A percentile compares a stretch with the other conserved stretches of the same genome.
These are phyloP conservation scores for Nakazawaea pomicola DNA, from an alignment of 805 yeast genomes.

Conservation along the genomic window DNA sequence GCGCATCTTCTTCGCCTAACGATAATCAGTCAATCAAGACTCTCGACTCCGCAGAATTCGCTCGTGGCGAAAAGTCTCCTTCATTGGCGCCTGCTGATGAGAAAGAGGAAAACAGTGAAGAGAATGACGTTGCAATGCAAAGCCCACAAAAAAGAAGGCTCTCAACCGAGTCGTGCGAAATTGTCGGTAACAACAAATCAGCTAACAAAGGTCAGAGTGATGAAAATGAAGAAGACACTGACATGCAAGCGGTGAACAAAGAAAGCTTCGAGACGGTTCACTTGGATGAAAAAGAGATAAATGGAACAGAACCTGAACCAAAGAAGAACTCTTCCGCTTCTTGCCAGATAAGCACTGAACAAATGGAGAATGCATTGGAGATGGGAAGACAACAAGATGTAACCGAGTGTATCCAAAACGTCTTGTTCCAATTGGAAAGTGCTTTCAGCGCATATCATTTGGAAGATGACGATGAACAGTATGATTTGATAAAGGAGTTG, in stretches of 20 bases:
- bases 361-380: conserved; percentile 69
- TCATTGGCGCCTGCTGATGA: too few species aligned
- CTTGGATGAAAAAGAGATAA: too few species aligned
- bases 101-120: background rate
- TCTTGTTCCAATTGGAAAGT: conserved; percentile 83
- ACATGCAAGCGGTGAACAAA: too few species aligned
- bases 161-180: conserved; percentile 11
- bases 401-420: conserved; percentile 94
- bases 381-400: conserved; percentile 95
- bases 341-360: conserved; percentile 44
- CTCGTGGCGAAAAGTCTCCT: background rate
- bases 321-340: conserved; percentile 10
- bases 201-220: conserved; percentile 4
- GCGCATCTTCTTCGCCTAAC: background rate
- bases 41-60: background rate
- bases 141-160: conserved; percentile 11
- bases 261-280: too few species aligned
- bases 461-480: conserved; percentile 76
- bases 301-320: conserved; percentile 12
- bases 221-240: conserved; percentile 4
- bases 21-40: conserved; percentile 1
- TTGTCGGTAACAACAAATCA: background rate
- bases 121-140: background rate
- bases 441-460: conserved; percentile 65
- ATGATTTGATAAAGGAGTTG: conserved; percentile 71